These are phyloP conservation scores for Flaveria robusta DNA, from an alignment of 129 eudicot species.

Conservation along the genomic window DNA sequence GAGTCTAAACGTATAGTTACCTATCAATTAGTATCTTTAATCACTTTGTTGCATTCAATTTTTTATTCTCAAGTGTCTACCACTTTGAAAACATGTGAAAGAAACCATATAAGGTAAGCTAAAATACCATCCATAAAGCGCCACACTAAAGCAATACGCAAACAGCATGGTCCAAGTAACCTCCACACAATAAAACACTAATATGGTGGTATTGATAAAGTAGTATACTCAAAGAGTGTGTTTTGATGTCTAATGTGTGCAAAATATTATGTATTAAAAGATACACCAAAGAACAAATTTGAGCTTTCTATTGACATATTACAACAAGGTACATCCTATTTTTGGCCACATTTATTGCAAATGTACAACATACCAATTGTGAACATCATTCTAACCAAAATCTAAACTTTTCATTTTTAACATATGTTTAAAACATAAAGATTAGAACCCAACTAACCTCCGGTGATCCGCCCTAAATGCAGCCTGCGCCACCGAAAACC, in stretches of 20 bases:
- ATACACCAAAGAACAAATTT: conserved; percentile 38
- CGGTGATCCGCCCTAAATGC: not conserved
- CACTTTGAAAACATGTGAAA: not conserved
- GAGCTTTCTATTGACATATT: conserved; percentile 39
- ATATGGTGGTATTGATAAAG: not conserved
- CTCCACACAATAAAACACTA: not conserved
- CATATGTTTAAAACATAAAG: conserved; percentile 42
- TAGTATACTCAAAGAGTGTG: not conserved
- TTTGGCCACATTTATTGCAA: conserved; percentile 43
- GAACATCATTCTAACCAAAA: conserved; percentile 42
- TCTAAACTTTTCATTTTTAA: conserved; percentile 37
- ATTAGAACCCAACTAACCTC: conserved; percentile 43
- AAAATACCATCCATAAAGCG: not conserved
- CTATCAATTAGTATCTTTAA: not conserved
- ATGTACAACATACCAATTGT: conserved; percentile 45
- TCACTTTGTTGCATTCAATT: not conserved
- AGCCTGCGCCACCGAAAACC: conserved; percentile 55
- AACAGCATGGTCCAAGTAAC: not conserved
- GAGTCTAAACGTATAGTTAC: not conserved
- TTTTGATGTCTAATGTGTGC: conserved; percentile 6
- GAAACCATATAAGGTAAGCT: not conserved
- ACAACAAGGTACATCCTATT: conserved; percentile 37
- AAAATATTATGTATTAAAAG: conserved; percentile 15
- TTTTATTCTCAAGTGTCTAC: not conserved
- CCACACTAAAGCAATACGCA: not conserved